Evolutionary conservation across 169 alveolate species (phyloP), one percentile per base, ranked within the genome.

Genomic region (Plasmodium adleri): DNA sequence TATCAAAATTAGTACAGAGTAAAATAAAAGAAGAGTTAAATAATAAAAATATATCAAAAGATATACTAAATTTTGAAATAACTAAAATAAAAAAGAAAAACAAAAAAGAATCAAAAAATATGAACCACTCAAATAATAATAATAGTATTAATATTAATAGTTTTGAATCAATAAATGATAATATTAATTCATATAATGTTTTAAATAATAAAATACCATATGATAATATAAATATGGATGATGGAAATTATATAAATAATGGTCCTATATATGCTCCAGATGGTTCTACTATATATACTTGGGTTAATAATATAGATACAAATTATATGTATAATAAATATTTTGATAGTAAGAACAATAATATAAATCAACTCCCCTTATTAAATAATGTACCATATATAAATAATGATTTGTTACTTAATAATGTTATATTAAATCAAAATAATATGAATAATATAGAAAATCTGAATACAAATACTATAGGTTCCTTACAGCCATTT

Each of bases 61-160:
- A 83, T 43, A 83, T 83, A 83, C 20, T 56, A 56, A 83, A 83
- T 60, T 83, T 83, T 54, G 91, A 83, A 15, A 83, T 83, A 32
- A 83, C 91, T 20, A 83, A 68, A 68, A 68, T 83, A 67, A 83
- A 83, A 58, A 67, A 83, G 70, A 76, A 76, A 64, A 10, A 9
- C 47, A 39, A 39, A 39, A 39, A 39, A 7, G 47, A 39, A 39
- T 5, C 47, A 39, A 39, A 39, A 39, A 39, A 39, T 1, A 39
- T 6, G 47, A 39, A 39, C 9, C 9, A 5, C 47, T 0, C 9
- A 9, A 39, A 39, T 39, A 39, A 39, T 39, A 39, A 39, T 39
- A 39, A 39, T 39, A 6, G 1, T 39, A 39, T 0, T 39, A 39
- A 5, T 39, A 39, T 39, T 39, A 72, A 60, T 4, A 68, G 74